Evolutionary conservation across 306 rosid genomes (phyloP).

Genomic region (Sesbania bispinosa): DNA sequence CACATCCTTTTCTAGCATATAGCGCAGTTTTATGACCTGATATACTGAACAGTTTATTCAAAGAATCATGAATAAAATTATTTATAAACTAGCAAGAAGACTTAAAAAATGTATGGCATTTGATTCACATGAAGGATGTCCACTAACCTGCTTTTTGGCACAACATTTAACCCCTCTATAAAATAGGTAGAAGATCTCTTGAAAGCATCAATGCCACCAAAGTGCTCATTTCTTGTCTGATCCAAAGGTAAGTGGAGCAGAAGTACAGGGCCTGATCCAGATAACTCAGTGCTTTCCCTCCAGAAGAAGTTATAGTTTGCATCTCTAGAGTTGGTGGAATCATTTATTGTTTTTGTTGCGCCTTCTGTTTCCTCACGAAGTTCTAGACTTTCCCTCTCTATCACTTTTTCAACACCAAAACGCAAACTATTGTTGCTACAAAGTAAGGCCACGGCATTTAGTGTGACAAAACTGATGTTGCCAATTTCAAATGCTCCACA

Average conservation of each 20-base stretch:
- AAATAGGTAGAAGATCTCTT: conserved; percentile 15
- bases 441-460: conserved; percentile 60
- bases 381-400: conserved; percentile 60
- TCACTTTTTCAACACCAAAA: conserved; percentile 58
- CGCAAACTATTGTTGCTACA: conserved; percentile 50
- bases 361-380: conserved; percentile 22
- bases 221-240: conserved; percentile 8
- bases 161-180: conserved; percentile 16
- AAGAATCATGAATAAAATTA: background rate
- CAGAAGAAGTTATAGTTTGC: conserved; percentile 30
- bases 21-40: background rate
- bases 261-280: conserved; percentile 67
- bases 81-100: conserved; percentile 2
- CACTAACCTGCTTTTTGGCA: conserved; percentile 46
- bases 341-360: background rate
- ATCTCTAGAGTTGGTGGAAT: background rate
- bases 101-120: background rate
- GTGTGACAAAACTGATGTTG: conserved; percentile 58
- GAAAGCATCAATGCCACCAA: conserved; percentile 16
- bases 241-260: conserved; percentile 59
- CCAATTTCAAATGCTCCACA: conserved; percentile 61
- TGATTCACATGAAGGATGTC: conserved; percentile 7
- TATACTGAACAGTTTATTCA: background rate
- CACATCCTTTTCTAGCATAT: background rate
- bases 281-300: conserved; percentile 35